A percentile compares a stretch with the other conserved stretches of the same genome.
Conservation (phyloP, 352 stramenopile genomes). For the Phytophthora melonis region DNA sequence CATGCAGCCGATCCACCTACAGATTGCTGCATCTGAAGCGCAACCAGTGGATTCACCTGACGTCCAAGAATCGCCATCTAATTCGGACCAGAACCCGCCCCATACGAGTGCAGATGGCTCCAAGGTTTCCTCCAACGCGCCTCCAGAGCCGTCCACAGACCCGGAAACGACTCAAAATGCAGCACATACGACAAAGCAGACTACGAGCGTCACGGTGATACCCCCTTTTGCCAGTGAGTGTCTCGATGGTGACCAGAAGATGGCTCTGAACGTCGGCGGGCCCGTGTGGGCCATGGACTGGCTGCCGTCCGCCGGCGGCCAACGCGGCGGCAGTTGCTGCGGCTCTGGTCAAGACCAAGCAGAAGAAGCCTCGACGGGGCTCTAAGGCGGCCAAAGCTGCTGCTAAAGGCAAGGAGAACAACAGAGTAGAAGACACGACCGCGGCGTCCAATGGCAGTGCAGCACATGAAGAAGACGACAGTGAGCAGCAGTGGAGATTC, state of each 20-base stretch:
- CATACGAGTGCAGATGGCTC: conserved; percentile 2
- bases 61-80: conserved; percentile 11
- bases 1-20: conserved; percentile 58
- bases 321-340: conserved; percentile 16
- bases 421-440: conserved; percentile 17
- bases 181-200: conserved; percentile 2
- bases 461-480: conserved; percentile 1
- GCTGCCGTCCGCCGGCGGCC: conserved; percentile 45
- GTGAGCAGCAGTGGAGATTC: conserved; percentile 56
- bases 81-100: conserved; percentile 17
- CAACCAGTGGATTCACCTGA: background rate
- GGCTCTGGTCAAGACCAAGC: conserved; percentile 10
- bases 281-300: conserved; percentile 88
- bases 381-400: conserved; percentile 7
- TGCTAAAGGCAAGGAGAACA: conserved; percentile 53
- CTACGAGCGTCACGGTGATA: conserved; percentile 39
- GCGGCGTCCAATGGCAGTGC: conserved; percentile 16
- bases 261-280: conserved; percentile 73
- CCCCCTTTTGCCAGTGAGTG: conserved; percentile 59
- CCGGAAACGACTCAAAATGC: background rate
- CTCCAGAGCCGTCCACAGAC: conserved; percentile 22
- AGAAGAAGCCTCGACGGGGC: conserved; percentile 29
- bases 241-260: conserved; percentile 43
- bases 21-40: conserved; percentile 22
- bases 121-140: conserved; percentile 11